Evolutionary conservation across 2,329 filamentous ascomycete genomes (phyloP).

Genomic region (Zasmidium angulare): DNA sequence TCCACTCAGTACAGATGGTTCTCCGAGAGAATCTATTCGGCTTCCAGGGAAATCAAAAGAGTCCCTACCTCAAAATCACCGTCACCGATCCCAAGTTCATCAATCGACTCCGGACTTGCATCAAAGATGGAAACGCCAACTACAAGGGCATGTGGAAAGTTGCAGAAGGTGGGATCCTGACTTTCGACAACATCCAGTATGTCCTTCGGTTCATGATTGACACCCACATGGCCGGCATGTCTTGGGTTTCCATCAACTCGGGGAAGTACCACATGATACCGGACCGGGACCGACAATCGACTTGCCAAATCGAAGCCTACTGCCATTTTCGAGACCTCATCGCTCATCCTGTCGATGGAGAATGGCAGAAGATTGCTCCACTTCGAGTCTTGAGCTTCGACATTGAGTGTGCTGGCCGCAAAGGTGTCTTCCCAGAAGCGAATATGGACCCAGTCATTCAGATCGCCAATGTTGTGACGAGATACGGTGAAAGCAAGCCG

Average conservation of each 20-base stretch:
- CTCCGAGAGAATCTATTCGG: conserved; percentile 90
- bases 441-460: conserved; percentile 93
- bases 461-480: conserved; percentile 93
- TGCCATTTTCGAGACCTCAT: conserved; percentile 81
- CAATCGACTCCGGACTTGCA: conserved; percentile 68
- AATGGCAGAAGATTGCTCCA: conserved; percentile 98
- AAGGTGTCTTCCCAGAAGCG: conserved; percentile 94
- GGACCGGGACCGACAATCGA: conserved; percentile 71
- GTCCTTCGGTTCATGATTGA: conserved; percentile 97
- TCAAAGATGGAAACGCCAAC: conserved; percentile 76
- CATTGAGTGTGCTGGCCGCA: conserved; percentile 96
- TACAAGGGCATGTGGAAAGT: conserved; percentile 88
- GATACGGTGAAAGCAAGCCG: conserved; percentile 91
- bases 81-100: conserved; percentile 88
- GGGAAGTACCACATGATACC: conserved; percentile 71
- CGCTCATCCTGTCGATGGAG: conserved; percentile 82
- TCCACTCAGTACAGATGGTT: conserved; percentile 77
- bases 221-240: conserved; percentile 92
- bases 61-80: conserved; percentile 88
- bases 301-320: conserved; percentile 92
- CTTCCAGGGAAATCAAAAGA: conserved; percentile 90
- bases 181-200: conserved; percentile 95
- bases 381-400: conserved; percentile 92
- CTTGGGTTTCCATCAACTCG: conserved; percentile 86
- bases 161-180: conserved; percentile 70